Base-by-base conservation (phyloP, 352 stramenopile genomes). In the Thraustochytrium sp. region DNA sequence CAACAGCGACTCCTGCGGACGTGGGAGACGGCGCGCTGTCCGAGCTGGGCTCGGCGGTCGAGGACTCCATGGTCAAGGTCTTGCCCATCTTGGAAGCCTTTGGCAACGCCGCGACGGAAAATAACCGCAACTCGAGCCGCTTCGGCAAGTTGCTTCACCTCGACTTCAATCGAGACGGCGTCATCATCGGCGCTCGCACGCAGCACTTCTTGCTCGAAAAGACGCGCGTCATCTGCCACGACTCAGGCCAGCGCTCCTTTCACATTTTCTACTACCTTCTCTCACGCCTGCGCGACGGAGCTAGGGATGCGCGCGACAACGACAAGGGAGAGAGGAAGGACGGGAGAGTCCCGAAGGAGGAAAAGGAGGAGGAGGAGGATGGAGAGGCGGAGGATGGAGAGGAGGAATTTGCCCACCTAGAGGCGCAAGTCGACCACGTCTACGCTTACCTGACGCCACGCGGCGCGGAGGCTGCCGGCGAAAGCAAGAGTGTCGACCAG, bases 1-100 rank as follows among this genome's bases (percentile, higher is more conserved):
- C 21, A 23, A n/a, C n/a, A n/a, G n/a, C n/a, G n/a, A n/a, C n/a
- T n/a, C n/a, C n/a, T n/a, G 49, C 21, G n/a, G n/a, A n/a, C n/a
- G n/a, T n/a, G n/a, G 29, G 55, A 18, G 5, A 18, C 36, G 29
- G 36, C 5, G 18, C 36, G 26, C 44, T 13, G n/a, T 23, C 1
- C 44, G 62, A 54, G 29, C 18, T 83, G 5, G 26, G 61, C 18
- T 84, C 61, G 3, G 34, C 40, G 26, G 75, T 84, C 18, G 85
- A 86, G 23, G 48, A 37, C 21, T 63, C 18, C 46, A 44, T 88
- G 53, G 48, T 99, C 38, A 97, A 93, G 54, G 97, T 94, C 4
- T 99, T 99, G 87, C 96, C 97, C 55, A 96, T 99, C 64, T 89
- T 99, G 18, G 97, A 99, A 88, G 94, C 94, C 2, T 99, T 99